Percentiles rank a stretch among this genome's conserved stretches.
These are phyloP conservation scores for Scenedesmus sp. DNA, from an alignment of 163 green algal species.

Conservation along the genomic window DNA sequence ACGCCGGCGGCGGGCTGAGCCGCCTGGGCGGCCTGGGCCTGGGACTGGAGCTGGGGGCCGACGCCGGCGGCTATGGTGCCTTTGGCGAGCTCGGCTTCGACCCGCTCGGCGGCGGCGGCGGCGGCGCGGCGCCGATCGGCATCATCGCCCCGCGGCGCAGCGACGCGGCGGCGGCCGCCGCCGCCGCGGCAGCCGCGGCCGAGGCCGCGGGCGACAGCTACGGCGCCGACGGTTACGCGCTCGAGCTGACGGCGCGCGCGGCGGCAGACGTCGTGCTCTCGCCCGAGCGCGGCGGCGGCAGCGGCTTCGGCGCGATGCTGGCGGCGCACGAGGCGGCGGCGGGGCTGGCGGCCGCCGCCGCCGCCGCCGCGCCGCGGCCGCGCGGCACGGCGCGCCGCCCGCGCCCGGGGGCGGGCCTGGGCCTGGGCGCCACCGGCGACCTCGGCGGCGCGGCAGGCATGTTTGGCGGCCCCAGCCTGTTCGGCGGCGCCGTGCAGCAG, in stretches of 20 bases:
- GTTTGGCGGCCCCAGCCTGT: not conserved
- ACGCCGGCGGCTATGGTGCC: constrained; percentile 1
- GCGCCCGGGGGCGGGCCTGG: no score
- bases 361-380: no score
- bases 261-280: constrained; percentile 20
- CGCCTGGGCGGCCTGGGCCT: not conserved
- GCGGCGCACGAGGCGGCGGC: no score
- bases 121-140: no score
- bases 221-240: not conserved
- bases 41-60: not conserved
- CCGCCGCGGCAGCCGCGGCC: constrained; percentile 14
- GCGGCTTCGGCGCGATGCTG: not conserved
- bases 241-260: constrained; percentile 30
- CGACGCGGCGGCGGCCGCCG: not conserved
- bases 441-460: constrained; percentile 5
- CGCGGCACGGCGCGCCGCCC: no score
- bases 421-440: not conserved
- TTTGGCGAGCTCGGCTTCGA: constrained; percentile 29
- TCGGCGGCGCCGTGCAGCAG: not conserved
- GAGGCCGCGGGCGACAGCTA: not conserved
- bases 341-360: no score
- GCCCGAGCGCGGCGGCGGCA: not conserved
- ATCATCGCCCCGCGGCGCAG: no score
- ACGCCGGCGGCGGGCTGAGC: not conserved
- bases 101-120: constrained; percentile 11